Base-by-base conservation (phyloP, 495 filamentous ascomycete species). In the Ascobolus immersus region DNA sequence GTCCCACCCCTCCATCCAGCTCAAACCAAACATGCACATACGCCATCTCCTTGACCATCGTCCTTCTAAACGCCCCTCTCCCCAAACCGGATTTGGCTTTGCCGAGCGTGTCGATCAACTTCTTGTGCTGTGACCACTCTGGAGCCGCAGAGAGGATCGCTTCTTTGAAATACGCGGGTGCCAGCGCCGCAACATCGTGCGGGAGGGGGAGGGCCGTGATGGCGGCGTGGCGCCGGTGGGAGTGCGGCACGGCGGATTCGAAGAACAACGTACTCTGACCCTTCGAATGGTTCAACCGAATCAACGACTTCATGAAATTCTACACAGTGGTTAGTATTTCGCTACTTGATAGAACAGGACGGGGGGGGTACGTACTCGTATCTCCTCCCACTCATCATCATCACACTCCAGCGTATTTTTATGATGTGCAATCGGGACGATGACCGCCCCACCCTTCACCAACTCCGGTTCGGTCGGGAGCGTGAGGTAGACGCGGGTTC, bases 381-480 rank as follows among this genome's bases (percentile, higher is more conserved):
- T 77, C 49, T 96, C 86, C 44, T 96, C 86, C 86, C 89, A 96
- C 51, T 96, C 86, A 45, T 94, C 89, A 48, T 94, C 89, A 48
- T 94, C 89, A 48, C 89, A 94, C 53, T 93, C 86, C 15, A 96
- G 60, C 9, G 94, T 67, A 49, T 94, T 96, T 20, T 63, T 67
- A 27, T 72, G 72, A 50, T 96, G 86, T 50, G 77, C 71, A 31
- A 89, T 75, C 15, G 86, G 86, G 7, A 84, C 73, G 42, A 94
- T 90, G 21, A 78, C 66, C 8, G 81, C 77, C 21, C 80, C 73
- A 19, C 79, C 76, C 22, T 73, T 64, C 33, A 62, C 77, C 36
- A 96, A 59, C 42, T 96, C 89, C 1, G 86, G 86, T 43, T 80
- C 65, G 0, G 86, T 82, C 6, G 89, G 79, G 4, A 96, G 61